phyloP scores from a whole-genome alignment of 1,284 basidiomycete species.

The Mrakiaceae sp. region DNA sequence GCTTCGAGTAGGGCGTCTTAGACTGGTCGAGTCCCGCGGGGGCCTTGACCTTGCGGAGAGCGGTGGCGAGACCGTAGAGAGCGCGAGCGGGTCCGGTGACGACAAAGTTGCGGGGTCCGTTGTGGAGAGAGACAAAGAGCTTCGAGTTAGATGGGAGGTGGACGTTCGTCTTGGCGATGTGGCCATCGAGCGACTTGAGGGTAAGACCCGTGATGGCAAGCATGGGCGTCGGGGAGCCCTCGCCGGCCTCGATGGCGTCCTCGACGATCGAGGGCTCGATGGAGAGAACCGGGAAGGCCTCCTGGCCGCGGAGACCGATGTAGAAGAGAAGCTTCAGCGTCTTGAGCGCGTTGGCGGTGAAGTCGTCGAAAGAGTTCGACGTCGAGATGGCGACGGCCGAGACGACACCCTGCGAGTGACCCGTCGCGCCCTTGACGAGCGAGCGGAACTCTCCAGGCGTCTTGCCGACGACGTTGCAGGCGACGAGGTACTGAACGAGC shows the following conservation, averaged over 20 bases:
- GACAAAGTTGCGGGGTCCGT: slow-evolving; percentile 82
- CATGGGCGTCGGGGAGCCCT: slow-evolving; percentile 91
- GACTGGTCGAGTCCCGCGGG: slow-evolving; percentile 80
- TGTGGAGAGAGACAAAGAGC: slow-evolving; percentile 77
- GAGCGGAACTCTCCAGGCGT: slow-evolving; percentile 68
- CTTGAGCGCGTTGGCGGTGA: slow-evolving; percentile 64
- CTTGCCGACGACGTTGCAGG: slow-evolving; percentile 60
- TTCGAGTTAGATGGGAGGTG: slow-evolving; percentile 69
- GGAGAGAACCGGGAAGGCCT: slow-evolving; percentile 86
- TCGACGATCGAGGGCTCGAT: slow-evolving; percentile 78
- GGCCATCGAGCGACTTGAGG: slow-evolving; percentile 64
- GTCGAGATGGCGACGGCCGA: slow-evolving; percentile 80
- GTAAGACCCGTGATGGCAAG: slow-evolving; percentile 74
- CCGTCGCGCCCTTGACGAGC: slow-evolving; percentile 74
- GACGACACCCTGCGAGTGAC: slow-evolving; percentile 93
- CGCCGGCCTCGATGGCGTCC: slow-evolving; percentile 81
- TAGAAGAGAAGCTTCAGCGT: slow-evolving; percentile 87
- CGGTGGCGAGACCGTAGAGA: slow-evolving; percentile 87
- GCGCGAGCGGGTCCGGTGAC: slow-evolving; percentile 85
- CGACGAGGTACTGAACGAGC: slow-evolving; percentile 79
- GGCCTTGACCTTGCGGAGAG: slow-evolving; percentile 78
- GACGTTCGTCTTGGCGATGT: slow-evolving; percentile 78
- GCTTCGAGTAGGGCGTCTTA: slow-evolving; percentile 85
- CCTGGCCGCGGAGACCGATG: slow-evolving; percentile 83
- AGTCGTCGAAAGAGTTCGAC: slow-evolving; percentile 62